These are phyloP conservation scores for Gardenia jasminoides DNA, from an alignment of 257 asterid species.

Conservation along the genomic window DNA sequence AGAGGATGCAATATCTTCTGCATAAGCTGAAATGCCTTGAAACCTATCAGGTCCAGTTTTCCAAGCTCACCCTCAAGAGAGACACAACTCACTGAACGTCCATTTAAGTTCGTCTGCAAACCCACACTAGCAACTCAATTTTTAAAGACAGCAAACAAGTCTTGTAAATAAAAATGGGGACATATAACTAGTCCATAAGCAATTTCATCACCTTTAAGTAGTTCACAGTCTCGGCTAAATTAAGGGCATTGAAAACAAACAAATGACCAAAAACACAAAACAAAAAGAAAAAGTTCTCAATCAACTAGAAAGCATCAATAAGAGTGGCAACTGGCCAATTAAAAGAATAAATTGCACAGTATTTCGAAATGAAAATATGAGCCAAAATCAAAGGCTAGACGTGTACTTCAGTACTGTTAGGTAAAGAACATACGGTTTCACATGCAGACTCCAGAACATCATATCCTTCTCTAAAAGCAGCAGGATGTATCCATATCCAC, in stretches of 20 bases:
- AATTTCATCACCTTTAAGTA: not conserved
- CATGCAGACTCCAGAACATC: conserved; percentile 57
- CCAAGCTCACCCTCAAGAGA: conserved; percentile 80
- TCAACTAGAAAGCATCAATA: not conserved
- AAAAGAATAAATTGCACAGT: not conserved
- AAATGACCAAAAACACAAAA: too few relatives aligned
- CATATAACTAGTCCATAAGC: not conserved
- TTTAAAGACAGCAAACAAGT: not conserved
- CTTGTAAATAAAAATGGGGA: not conserved
- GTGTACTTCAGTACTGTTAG: not conserved
- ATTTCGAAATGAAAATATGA: not conserved
- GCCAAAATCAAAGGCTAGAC: not conserved
- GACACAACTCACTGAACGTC: conserved; percentile 43
- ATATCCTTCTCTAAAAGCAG: conserved; percentile 75
- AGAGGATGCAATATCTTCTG: conserved; percentile 62
- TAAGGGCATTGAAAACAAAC: not conserved
- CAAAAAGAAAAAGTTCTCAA: not conserved
- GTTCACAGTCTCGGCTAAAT: not conserved
- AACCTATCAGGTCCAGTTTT: conserved; percentile 72
- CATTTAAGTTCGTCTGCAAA: conserved; percentile 46
- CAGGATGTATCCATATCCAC: conserved; percentile 87
- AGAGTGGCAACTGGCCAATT: not conserved
- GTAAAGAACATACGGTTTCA: conserved; percentile 39
- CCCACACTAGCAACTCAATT: not conserved
- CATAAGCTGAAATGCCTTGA: conserved; percentile 59